Evolutionary conservation across 2,329 filamentous ascomycete species (phyloP).

Genomic region (Knoxdaviesia capensis): DNA sequence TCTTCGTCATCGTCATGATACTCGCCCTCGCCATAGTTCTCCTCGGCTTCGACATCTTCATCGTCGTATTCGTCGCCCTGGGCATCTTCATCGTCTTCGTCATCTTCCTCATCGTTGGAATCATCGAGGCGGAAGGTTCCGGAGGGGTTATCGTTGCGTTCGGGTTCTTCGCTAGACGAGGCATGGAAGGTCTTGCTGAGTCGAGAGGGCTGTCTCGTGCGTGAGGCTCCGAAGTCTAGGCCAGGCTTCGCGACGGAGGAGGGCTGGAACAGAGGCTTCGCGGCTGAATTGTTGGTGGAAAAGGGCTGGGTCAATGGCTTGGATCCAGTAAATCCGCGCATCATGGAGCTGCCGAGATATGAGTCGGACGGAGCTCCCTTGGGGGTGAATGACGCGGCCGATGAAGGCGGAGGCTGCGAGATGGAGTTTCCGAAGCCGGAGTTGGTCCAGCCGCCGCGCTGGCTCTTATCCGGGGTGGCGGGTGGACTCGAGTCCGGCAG

Average conservation of each 20-base stretch:
- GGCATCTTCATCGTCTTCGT: constrained; percentile 10
- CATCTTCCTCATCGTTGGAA: constrained; percentile 7
- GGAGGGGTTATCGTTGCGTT: constrained; percentile 5
- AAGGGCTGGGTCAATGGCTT: constrained; percentile 18
- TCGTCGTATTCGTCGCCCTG: constrained; percentile 12
- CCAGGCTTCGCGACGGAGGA: too few species aligned
- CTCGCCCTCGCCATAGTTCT: constrained; percentile 18
- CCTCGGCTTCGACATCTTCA: constrained; percentile 16
- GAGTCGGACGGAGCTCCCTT: constrained; percentile 33
- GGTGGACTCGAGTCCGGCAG: too few species aligned
- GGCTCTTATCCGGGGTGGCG: too few species aligned
- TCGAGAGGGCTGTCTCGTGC: constrained; percentile 23
- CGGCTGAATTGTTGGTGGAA: constrained; percentile 11
- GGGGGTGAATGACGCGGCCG: constrained; percentile 33
- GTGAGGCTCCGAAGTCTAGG: neutral
- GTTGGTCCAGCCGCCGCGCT: too few species aligned
- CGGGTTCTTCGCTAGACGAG: constrained; percentile 3
- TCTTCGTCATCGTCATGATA: constrained; percentile 14
- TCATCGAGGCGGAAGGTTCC: constrained; percentile 8
- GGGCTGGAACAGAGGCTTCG: neutral
- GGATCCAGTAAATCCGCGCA: constrained; percentile 19
- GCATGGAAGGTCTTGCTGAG: constrained; percentile 23
- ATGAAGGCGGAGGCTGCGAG: constrained; percentile 19
- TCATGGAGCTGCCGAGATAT: constrained; percentile 32
- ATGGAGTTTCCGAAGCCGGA: too few species aligned